Evolutionary conservation across 192 early-diverging fungal genomes (phyloP).

Genomic region (Rhizoclosmatium sp.): DNA sequence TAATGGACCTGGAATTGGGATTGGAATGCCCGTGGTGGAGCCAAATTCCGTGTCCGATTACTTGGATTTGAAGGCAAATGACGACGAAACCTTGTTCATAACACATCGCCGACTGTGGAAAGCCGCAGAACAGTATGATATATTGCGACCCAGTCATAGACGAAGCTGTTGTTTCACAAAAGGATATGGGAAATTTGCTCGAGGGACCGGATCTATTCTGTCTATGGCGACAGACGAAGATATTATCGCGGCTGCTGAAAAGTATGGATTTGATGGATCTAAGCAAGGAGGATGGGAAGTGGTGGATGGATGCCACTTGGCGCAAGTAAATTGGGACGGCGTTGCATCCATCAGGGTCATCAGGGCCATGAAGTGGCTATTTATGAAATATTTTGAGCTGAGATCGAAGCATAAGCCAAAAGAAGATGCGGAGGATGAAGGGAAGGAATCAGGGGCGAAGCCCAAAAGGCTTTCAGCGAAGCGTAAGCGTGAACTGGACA

Average conservation of each 20-base stretch:
- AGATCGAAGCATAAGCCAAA: constrained; percentile 5
- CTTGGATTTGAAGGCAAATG: not conserved
- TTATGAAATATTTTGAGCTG: constrained; percentile 2
- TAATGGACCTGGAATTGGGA: not conserved
- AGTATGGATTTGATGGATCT: not conserved
- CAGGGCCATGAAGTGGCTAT: constrained; percentile 7
- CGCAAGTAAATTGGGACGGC: constrained; percentile 22
- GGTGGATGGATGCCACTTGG: not conserved
- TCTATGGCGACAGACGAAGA: constrained; percentile 33
- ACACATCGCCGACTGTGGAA: constrained; percentile 35
- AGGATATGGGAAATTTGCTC: constrained; percentile 31
- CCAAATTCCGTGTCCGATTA: not conserved
- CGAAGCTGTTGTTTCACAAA: constrained; percentile 41
- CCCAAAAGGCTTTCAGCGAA: constrained; percentile 16
- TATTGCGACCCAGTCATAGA: constrained; percentile 9
- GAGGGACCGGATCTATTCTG: constrained; percentile 37
- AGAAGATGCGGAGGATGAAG: not conserved
- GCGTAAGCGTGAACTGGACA: constrained; percentile 19
- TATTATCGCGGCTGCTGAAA: constrained; percentile 15
- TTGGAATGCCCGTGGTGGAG: constrained; percentile 7
- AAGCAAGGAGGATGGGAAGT: not conserved
- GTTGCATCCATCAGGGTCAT: not conserved
- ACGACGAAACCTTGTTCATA: constrained; percentile 18
- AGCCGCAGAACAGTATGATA: constrained; percentile 30
- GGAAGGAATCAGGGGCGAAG: not conserved